A percentile compares a stretch with the other conserved stretches of the same genome.
Conservation (phyloP, 768 basidiomycete genomes). For the Tylopilus felleus region DNA sequence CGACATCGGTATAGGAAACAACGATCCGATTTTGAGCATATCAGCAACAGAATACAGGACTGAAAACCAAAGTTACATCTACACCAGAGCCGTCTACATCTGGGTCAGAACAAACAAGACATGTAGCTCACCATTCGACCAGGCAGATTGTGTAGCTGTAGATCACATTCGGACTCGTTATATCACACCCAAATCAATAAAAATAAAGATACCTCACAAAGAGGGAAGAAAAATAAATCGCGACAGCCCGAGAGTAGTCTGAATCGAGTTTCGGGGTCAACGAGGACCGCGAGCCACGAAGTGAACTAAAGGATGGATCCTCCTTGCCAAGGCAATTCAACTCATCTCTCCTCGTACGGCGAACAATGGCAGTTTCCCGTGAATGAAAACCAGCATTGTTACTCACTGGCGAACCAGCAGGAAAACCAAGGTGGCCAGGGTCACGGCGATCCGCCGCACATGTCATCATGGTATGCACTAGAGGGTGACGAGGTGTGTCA, state of each 20-base stretch:
- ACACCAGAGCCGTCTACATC: neutral
- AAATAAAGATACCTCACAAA: conserved; percentile 15
- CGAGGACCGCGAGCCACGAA: conserved; percentile 22
- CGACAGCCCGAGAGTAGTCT: conserved; percentile 33
- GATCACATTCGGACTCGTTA: neutral
- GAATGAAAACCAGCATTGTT: conserved; percentile 1
- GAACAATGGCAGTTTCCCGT: neutral
- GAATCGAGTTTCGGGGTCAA: conserved; percentile 31
- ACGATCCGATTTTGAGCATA: neutral
- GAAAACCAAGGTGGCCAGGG: conserved; percentile 2
- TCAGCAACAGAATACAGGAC: too few relatives aligned
- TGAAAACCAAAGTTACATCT: neutral
- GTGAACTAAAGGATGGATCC: conserved; percentile 25
- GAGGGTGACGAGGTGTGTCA: conserved; percentile 8
- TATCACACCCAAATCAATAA: conserved; percentile 1
- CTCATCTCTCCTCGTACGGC: conserved; percentile 18
- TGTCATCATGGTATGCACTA: neutral
- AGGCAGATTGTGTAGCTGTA: neutral
- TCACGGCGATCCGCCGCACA: neutral
- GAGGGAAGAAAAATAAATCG: conserved; percentile 1
- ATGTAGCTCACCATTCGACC: neutral
- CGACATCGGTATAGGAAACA: too few relatives aligned
- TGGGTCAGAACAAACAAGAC: neutral
- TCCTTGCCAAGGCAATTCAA: neutral
- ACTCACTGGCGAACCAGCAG: conserved; percentile 10